These are phyloP conservation scores for Trametes cingulata DNA, from an alignment of 768 basidiomycete genomes.

Conservation along the genomic window DNA sequence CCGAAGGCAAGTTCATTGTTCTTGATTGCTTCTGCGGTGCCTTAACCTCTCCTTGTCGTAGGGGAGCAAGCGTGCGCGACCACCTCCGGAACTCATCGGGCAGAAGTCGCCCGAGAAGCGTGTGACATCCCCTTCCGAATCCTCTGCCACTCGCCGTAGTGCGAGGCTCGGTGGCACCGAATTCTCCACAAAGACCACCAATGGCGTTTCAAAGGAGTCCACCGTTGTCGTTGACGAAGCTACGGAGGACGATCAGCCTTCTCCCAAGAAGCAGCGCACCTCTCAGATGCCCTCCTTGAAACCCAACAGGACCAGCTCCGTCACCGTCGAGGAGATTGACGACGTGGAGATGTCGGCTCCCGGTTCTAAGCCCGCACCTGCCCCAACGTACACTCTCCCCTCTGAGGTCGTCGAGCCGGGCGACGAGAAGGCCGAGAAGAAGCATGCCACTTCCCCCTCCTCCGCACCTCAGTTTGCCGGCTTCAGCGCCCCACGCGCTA, in stretches of 20 bases:
- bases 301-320: background rate
- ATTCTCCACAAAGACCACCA: slow-evolving; percentile 12
- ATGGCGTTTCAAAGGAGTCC: background rate
- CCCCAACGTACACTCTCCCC: slow-evolving; percentile 27
- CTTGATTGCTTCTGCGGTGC: background rate
- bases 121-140: slow-evolving; percentile 11
- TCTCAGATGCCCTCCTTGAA: slow-evolving; percentile 10
- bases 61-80: slow-evolving; percentile 80
- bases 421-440: slow-evolving; percentile 25
- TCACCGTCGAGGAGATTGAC: slow-evolving; percentile 35
- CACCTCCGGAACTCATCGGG: slow-evolving; percentile 51
- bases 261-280: slow-evolving; percentile 53
- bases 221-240: slow-evolving; percentile 39
- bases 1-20: slow-evolving; percentile 54
- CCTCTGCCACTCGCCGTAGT: slow-evolving; percentile 21
- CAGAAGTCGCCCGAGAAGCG: slow-evolving; percentile 35
- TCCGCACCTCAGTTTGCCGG: slow-evolving; percentile 8
- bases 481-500: background rate
- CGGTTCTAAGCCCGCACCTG: slow-evolving; percentile 20
- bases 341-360: slow-evolving; percentile 34
- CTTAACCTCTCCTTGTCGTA: slow-evolving; percentile 31
- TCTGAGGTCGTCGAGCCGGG: slow-evolving; percentile 43
- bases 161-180: slow-evolving; percentile 26
- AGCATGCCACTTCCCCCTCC: slow-evolving; percentile 19
- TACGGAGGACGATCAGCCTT: slow-evolving; percentile 39